Percentiles rank a stretch among this genome's conserved stretches.
phyloP scores from a whole-genome alignment of 306 rosid genomes.

The Amphicarpaea edgeworthii region DNA sequence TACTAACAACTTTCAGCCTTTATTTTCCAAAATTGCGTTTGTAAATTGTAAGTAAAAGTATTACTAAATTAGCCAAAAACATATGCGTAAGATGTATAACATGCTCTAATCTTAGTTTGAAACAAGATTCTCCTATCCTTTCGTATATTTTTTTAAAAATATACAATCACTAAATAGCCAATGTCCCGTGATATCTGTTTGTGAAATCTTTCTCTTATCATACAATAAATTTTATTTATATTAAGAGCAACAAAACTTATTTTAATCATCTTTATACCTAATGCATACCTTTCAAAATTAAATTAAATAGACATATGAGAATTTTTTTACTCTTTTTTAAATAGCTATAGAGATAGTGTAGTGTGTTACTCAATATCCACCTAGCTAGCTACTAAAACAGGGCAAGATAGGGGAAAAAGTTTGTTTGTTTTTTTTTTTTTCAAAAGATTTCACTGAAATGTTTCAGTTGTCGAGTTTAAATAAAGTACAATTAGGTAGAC shows the following conservation, averaged over 20 bases:
- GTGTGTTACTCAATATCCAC: too few species aligned
- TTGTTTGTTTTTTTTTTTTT: too few species aligned
- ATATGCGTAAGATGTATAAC: background rate
- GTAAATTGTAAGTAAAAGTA: too few species aligned
- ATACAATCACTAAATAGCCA: background rate
- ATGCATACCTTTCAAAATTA: background rate
- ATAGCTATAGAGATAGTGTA: too few species aligned
- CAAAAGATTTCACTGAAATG: background rate
- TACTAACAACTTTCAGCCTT: constrained; percentile 23
- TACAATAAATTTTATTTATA: background rate
- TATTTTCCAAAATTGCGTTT: background rate
- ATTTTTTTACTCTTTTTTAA: too few species aligned
- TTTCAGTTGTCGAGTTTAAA: background rate
- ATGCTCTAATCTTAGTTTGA: background rate
- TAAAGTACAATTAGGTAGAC: background rate
- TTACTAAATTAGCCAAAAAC: background rate
- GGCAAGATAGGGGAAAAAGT: too few species aligned
- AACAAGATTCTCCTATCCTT: background rate
- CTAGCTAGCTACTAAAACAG: too few species aligned
- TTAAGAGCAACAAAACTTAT: background rate
- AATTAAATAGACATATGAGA: too few species aligned
- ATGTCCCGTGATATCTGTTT: background rate
- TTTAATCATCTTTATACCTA: background rate
- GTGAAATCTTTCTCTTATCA: background rate
- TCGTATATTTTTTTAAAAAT: background rate